These are phyloP conservation scores for Ulmus americana DNA, from an alignment of 331 rosid genomes.

Conservation along the genomic window DNA sequence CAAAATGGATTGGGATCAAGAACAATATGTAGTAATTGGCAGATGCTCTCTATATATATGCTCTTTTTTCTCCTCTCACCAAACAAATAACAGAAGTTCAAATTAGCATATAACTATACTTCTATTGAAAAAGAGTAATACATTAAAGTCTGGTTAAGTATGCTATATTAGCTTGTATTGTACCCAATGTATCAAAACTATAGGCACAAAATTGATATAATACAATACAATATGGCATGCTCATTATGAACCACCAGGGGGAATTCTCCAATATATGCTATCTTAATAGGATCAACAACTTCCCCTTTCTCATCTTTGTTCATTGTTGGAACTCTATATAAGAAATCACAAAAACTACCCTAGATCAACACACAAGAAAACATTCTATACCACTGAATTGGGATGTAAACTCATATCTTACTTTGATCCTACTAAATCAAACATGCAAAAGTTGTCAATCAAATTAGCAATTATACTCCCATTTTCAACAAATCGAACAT, in stretches of 20 bases:
- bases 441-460: neutral
- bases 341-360: slow-evolving; percentile 10
- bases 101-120: slow-evolving; percentile 1
- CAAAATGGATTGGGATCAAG: slow-evolving; percentile 17
- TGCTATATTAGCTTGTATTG: no score
- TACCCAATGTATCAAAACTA: no score
- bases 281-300: slow-evolving; percentile 45
- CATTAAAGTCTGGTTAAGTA: no score
- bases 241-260: slow-evolving; percentile 69
- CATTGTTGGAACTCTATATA: slow-evolving; percentile 54
- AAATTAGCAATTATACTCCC: neutral
- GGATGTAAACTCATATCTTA: neutral
- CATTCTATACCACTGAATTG: neutral
- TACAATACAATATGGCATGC: slow-evolving; percentile 42
- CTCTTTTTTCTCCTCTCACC: slow-evolving; percentile 90
- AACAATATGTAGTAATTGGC: slow-evolving; percentile 63
- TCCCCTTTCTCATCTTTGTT: slow-evolving; percentile 51
- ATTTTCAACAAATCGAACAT: neutral
- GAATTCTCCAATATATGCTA: slow-evolving; percentile 80
- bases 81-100: slow-evolving; percentile 20
- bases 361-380: slow-evolving; percentile 7
- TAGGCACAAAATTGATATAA: slow-evolving; percentile 4
- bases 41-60: slow-evolving; percentile 83
- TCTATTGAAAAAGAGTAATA: no score
- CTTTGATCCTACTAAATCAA: neutral